Base-by-base conservation (phyloP, 164 flowering plant genomes). In the Brasenia schreberi region DNA sequence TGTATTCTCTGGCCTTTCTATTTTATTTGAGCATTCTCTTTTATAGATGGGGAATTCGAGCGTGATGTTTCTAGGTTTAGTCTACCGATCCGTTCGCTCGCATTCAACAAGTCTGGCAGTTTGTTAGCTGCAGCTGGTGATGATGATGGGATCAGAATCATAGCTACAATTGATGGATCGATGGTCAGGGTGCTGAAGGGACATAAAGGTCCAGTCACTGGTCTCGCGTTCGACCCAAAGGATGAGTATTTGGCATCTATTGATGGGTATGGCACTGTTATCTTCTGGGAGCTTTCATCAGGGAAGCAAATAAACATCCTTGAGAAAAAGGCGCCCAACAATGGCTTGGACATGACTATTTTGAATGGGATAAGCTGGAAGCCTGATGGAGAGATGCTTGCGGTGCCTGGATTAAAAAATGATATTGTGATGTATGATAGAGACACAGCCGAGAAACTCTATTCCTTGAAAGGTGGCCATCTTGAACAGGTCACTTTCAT, bases 361-460 rank as follows among this genome's bases (percentile, higher is more conserved):
- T 67, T 74, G 75, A 90, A 87, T 82, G 77, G 81, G 49, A 74
- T 95, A 69, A 65, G 88, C 68, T 95, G 98, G 98, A 92, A 96
- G 74, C 98, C 99, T 66, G 95, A 92, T 78, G 99, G 96, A 27
- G 90, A 90, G 68, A 71, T 73, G 43, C 78, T 95, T 65, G 90
- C 98, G 59, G 95, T 90, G 11, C 98, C 99, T 0, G 99, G 99
- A 65, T 69, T 85, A 74, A 88, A 75, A 76, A 86, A 85, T 81
- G 98, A 95, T 77, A 92, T 95, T 42, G 95, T 92, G 5, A 85
- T 95, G 89, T 88, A 92, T 70, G 97, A 95, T 66, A 84, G 97
- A 73, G 97, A 92, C 78, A 95, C 98, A 4, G 94, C 97, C 59
- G 98, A 92, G 71, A 88, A 85, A 73, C 68, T 85, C n/a, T 87